Evolutionary conservation across 2,329 filamentous ascomycete genomes (phyloP), one percentile per base, ranked within the genome.

Genomic region (Bipolaris gigantea): DNA sequence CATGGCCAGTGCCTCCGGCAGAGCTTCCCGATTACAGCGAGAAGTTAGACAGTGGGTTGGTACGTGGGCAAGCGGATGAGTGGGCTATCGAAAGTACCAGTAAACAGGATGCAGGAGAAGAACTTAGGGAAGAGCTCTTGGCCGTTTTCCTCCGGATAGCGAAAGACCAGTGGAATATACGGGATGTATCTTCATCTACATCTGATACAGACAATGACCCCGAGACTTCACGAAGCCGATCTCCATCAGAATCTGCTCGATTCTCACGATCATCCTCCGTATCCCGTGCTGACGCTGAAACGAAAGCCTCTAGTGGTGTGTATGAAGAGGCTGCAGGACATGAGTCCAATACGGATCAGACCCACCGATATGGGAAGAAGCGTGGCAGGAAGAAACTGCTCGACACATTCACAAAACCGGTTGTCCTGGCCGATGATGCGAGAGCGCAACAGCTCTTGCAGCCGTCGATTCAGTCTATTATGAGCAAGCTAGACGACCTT

Each of bases 1-100:
- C 92, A 0, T 97, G 93, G 93, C 93, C 93, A 4, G 72, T 95
- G 66, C 80, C 80, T 18, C 78, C 83, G 4, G 75, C 79, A 7
- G 75, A 81, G 23, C 85, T 94, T 7, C 89, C 89, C 1, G 75
- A 78, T 15, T 77, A 80, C 13, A 77, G 77, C 18, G 81, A 89
- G 39, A 33, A 70, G 64, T 73, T 35, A 51, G 59, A 33, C 56
- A 35, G 21, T 35, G 7, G 27, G 49, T 5, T 50, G 5, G 50
- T 50, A 21, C 59, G 65, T 7, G 79, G 84, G 44, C 76, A 78
- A 6, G 75, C 82, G 48, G 81, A 84, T 27, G 68, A 64, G 11
- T 84, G 80, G 65, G 85, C 80, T 0, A 75, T 84, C 30, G 80
- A 78, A 48, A 77, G 73, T 53, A 67, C 67, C 18, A 73, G 36